phyloP scores from a whole-genome alignment of 805 yeast species.

The Cyberlindnera suaveolens region DNA sequence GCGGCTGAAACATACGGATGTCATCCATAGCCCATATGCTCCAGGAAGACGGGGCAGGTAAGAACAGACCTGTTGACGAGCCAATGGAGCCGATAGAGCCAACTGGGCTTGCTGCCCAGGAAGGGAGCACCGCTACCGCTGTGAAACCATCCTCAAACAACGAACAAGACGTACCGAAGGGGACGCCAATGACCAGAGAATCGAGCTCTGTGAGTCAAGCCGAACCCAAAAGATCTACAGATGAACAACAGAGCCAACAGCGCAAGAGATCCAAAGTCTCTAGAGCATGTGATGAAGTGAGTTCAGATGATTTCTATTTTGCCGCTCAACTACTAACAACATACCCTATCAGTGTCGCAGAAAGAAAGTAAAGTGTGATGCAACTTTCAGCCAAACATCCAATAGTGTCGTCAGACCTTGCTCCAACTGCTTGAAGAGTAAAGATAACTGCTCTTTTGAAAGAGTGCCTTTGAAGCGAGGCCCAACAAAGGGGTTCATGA shows the following conservation, averaged over 20 bases:
- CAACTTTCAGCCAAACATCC: conserved; percentile 39
- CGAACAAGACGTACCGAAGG: not conserved
- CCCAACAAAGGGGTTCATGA: conserved; percentile 64
- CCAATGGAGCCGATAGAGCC: no score
- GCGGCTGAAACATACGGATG: conserved; percentile 2
- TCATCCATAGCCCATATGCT: conserved; percentile 7
- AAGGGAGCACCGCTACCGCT: not conserved
- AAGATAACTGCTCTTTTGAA: conserved; percentile 60
- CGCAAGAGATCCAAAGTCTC: conserved; percentile 69
- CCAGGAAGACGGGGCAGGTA: not conserved
- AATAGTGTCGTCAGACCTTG: conserved; percentile 48
- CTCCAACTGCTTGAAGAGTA: conserved; percentile 53
- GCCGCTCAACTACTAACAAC: conserved; percentile 1
- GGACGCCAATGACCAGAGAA: not conserved
- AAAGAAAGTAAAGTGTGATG: conserved; percentile 69
- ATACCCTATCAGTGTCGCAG: conserved; percentile 42
- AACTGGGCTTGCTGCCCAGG: not conserved
- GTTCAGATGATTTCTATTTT: not conserved
- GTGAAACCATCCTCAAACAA: not conserved
- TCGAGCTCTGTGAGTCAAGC: not conserved
- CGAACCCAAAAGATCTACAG: conserved; percentile 1
- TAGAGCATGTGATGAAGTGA: conserved; percentile 64
- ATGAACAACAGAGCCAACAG: conserved; percentile 10
- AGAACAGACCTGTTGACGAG: no score
- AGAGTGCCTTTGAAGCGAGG: conserved; percentile 74